phyloP scores from a whole-genome alignment of 2,329 filamentous ascomycete species.

The Hirsutella thompsonii region DNA sequence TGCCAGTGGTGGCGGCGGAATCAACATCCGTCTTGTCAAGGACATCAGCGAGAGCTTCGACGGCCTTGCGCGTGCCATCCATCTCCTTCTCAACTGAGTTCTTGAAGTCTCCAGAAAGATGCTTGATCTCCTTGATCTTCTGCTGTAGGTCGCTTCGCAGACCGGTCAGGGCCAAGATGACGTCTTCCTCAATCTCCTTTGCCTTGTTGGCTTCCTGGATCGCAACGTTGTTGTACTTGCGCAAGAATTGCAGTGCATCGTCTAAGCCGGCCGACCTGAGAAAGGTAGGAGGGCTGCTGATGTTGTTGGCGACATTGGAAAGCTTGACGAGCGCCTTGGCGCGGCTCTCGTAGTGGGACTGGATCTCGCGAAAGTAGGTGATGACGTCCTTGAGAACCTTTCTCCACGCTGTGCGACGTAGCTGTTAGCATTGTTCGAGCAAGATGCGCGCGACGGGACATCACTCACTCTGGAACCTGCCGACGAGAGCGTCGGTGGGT shows the following conservation, averaged over 20 bases:
- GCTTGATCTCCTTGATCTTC: conserved; percentile 98
- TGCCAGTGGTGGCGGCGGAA: conserved; percentile 58
- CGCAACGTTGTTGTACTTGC: conserved; percentile 70
- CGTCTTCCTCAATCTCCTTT: conserved; percentile 79
- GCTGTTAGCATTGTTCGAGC: background rate
- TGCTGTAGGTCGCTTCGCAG: conserved; percentile 79
- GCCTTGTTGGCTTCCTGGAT: conserved; percentile 77
- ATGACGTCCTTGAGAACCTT: conserved; percentile 93
- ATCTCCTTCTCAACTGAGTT: conserved; percentile 94
- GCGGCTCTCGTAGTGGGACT: conserved; percentile 75
- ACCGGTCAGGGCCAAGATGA: conserved; percentile 76
- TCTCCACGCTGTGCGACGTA: conserved; percentile 58
- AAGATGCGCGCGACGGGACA: background rate
- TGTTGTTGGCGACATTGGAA: conserved; percentile 73
- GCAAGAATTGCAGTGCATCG: conserved; percentile 71
- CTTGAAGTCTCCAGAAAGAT: conserved; percentile 86
- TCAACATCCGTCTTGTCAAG: conserved; percentile 72
- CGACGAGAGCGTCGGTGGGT: conserved; percentile 78
- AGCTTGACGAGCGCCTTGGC: conserved; percentile 74
- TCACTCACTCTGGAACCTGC: conserved; percentile 73
- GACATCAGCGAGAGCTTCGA: conserved; percentile 69
- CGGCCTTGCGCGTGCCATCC: conserved; percentile 66
- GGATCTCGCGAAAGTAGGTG: conserved; percentile 84
- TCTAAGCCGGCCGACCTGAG: conserved; percentile 71
- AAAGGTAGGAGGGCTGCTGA: conserved; percentile 61